A percentile compares a stretch with the other conserved stretches of the same genome.
phyloP scores from a whole-genome alignment of 306 rosid genomes.

The Trichosanthes cucumerina region DNA sequence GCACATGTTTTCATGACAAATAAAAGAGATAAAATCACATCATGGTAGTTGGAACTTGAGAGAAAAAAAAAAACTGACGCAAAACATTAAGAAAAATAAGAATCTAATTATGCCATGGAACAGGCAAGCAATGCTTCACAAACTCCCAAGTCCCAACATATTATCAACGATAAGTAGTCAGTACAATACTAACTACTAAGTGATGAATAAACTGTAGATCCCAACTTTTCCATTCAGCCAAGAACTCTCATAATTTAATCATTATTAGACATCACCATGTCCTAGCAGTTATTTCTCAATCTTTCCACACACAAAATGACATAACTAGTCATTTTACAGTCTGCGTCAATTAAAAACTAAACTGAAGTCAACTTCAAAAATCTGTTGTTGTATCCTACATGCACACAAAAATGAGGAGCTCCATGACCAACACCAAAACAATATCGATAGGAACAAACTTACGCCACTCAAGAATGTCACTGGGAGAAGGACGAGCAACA shows the following conservation, averaged over 20 bases:
- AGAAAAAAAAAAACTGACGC: not conserved
- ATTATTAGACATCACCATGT: not conserved
- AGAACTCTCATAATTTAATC: not conserved
- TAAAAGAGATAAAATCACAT: not conserved
- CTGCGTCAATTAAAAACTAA: not conserved
- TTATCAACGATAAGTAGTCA: no score
- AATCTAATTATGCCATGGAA: not conserved
- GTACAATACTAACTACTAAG: not conserved
- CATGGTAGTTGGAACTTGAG: not conserved
- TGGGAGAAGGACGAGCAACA: slow-evolving; percentile 88
- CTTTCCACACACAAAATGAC: not conserved
- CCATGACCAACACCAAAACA: not conserved
- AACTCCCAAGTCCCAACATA: not conserved
- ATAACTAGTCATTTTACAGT: not conserved
- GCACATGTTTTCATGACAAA: not conserved
- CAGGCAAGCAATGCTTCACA: not conserved
- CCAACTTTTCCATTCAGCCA: not conserved
- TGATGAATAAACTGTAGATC: not conserved
- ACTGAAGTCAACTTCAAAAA: not conserved
- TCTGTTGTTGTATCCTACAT: not conserved
- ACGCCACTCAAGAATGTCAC: slow-evolving; percentile 99
- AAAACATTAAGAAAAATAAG: not conserved
- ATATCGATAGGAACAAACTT: slow-evolving; percentile 31
- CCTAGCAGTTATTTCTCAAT: not conserved
- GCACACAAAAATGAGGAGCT: not conserved